phyloP scores from a whole-genome alignment of 2,329 filamentous ascomycete genomes.

The Harringtonia aguacate region DNA sequence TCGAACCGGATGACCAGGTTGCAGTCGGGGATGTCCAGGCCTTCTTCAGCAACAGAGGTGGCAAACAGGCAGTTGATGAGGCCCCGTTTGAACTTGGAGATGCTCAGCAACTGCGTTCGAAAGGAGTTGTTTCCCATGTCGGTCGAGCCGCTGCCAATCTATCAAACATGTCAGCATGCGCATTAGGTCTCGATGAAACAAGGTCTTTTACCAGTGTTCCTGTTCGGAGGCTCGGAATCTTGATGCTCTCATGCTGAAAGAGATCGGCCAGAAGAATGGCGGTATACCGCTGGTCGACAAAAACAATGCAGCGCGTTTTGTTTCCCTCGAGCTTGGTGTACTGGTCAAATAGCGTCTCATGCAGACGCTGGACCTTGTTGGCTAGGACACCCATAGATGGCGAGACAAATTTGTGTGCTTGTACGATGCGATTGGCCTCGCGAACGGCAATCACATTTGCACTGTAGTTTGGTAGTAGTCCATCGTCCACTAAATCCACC shows the following conservation, averaged over 20 bases:
- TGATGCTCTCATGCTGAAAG: constrained; percentile 44
- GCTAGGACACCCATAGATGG: constrained; percentile 42
- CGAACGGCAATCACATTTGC: constrained; percentile 38
- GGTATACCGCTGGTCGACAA: constrained; percentile 70
- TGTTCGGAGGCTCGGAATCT: constrained; percentile 46
- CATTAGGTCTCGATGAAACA: neutral
- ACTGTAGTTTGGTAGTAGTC: constrained; percentile 1
- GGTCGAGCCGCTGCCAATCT: constrained; percentile 7
- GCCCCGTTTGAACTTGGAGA: constrained; percentile 53
- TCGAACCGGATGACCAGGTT: constrained; percentile 69
- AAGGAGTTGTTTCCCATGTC: constrained; percentile 10
- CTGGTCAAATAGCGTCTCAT: constrained; percentile 44
- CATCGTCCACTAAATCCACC: too few relatives aligned
- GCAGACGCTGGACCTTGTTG: constrained; percentile 58
- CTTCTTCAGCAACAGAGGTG: constrained; percentile 57
- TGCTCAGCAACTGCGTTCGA: constrained; percentile 60
- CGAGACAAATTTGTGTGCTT: constrained; percentile 32
- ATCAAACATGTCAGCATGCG: neutral
- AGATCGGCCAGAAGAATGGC: constrained; percentile 63
- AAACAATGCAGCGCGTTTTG: constrained; percentile 64
- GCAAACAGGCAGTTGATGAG: constrained; percentile 54
- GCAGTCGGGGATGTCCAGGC: constrained; percentile 57
- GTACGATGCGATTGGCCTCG: constrained; percentile 45
- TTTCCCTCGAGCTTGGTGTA: constrained; percentile 48
- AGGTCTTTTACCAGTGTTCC: constrained; percentile 45